These are phyloP conservation scores for Trichophyton verrucosum DNA, from an alignment of 2,329 filamentous ascomycete species.

Conservation along the genomic window DNA sequence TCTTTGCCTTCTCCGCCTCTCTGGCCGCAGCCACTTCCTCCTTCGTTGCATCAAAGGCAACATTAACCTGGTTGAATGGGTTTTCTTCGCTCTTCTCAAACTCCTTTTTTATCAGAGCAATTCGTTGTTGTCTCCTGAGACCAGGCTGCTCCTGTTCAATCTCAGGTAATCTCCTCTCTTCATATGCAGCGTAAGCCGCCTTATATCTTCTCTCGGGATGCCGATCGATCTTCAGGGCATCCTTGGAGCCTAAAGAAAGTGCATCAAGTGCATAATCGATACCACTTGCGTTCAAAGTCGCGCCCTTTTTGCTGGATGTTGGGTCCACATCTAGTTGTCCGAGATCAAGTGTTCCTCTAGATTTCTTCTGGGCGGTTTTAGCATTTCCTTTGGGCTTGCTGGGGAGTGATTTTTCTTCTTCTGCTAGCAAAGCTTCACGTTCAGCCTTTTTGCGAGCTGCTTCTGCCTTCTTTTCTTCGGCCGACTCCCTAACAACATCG, in stretches of 20 bases:
- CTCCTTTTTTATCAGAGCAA: constrained; percentile 75
- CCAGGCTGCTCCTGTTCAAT: constrained; percentile 75
- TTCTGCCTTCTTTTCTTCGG: constrained; percentile 72
- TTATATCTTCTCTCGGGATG: constrained; percentile 82
- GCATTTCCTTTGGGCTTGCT: constrained; percentile 46
- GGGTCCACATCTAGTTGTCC: constrained; percentile 53
- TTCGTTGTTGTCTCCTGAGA: constrained; percentile 68
- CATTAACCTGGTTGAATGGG: constrained; percentile 78
- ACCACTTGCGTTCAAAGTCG: constrained; percentile 64
- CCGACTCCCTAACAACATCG: constrained; percentile 54
- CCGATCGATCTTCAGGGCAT: constrained; percentile 61
- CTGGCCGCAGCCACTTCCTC: constrained; percentile 60
- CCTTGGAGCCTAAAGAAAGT: constrained; percentile 52
- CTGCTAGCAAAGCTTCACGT: constrained; percentile 66
- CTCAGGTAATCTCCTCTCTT: constrained; percentile 69
- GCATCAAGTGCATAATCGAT: constrained; percentile 93
- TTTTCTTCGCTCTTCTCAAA: constrained; percentile 93
- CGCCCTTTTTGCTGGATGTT: constrained; percentile 31
- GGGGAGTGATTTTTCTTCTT: constrained; percentile 62
- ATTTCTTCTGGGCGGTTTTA: constrained; percentile 40
- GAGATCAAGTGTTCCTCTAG: constrained; percentile 56
- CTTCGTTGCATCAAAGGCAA: constrained; percentile 61
- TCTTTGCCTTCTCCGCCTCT: constrained; percentile 56
- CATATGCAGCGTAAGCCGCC: constrained; percentile 70
- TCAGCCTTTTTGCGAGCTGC: constrained; percentile 83